A percentile compares a stretch with the other conserved stretches of the same genome.
Evolutionary conservation across 768 basidiomycete genomes (phyloP).

Genomic region (Mycena amicta): DNA sequence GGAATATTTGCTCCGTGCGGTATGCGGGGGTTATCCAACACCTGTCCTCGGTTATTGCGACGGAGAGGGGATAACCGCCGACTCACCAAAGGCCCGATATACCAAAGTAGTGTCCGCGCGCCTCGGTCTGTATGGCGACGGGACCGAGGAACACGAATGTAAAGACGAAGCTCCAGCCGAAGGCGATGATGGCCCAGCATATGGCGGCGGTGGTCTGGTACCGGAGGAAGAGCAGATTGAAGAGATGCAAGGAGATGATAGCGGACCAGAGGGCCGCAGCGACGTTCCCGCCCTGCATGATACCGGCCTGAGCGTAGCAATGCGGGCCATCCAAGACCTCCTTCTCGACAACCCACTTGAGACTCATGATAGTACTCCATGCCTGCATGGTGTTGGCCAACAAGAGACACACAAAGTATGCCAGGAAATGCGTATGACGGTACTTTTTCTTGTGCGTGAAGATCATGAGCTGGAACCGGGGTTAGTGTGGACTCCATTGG

Average conservation of each 20-base stretch:
- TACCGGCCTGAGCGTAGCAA: conserved; percentile 22
- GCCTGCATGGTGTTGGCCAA: conserved; percentile 25
- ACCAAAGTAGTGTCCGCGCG: conserved; percentile 42
- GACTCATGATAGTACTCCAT: conserved; percentile 18
- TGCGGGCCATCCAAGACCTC: conserved; percentile 11
- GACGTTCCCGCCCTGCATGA: conserved; percentile 36
- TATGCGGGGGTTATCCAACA: conserved; percentile 48
- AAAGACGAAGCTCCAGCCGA: conserved; percentile 35
- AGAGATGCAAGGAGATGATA: conserved; percentile 15
- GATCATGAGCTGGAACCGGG: not conserved
- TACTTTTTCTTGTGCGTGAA: conserved; percentile 14
- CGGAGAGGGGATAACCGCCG: too few relatives aligned
- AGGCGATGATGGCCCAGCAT: conserved; percentile 24
- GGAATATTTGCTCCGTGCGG: conserved; percentile 34
- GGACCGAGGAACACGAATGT: conserved; percentile 39
- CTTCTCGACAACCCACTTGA: conserved; percentile 19
- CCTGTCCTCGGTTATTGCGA: too few relatives aligned
- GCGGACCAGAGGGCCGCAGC: conserved; percentile 41
- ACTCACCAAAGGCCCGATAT: conserved; percentile 38
- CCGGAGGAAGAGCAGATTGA: conserved; percentile 41
- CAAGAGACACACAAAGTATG: conserved; percentile 23
- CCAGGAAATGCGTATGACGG: conserved; percentile 24
- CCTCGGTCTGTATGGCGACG: conserved; percentile 31
- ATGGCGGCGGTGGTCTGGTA: conserved; percentile 21
- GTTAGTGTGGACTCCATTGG: not conserved